These are phyloP conservation scores for Russula abietina DNA, from an alignment of 768 basidiomycete genomes.

Conservation along the genomic window DNA sequence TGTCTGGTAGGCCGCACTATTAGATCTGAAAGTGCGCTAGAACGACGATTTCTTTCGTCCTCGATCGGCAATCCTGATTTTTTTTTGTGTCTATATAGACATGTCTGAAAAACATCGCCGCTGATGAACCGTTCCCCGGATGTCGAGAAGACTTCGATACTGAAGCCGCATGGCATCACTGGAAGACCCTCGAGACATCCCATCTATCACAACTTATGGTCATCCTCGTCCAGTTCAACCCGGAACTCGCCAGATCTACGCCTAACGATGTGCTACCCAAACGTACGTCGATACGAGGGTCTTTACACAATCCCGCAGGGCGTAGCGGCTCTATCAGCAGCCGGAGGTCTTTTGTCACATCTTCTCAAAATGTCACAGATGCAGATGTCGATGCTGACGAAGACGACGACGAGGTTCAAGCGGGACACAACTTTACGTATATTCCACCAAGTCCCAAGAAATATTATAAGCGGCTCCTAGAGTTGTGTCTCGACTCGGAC, in stretches of 20 bases:
- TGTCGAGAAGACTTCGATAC: conserved; percentile 80
- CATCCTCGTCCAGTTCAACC: conserved; percentile 78
- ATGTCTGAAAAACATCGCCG: conserved; percentile 86
- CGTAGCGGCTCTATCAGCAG: conserved; percentile 63
- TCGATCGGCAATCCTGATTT: conserved; percentile 2
- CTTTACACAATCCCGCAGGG: conserved; percentile 42
- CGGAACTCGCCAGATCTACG: conserved; percentile 76
- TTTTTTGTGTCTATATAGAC: conserved; percentile 42
- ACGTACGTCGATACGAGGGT: conserved; percentile 40
- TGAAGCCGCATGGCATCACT: conserved; percentile 78
- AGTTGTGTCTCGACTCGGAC: conserved; percentile 77
- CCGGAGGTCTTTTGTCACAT: conserved; percentile 47
- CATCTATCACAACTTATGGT: conserved; percentile 86
- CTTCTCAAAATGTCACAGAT: conserved; percentile 28
- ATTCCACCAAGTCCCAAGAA: conserved; percentile 85
- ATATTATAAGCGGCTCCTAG: conserved; percentile 79
- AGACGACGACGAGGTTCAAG: conserved; percentile 63
- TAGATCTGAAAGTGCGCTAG: conserved; percentile 69
- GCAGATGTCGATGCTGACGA: conserved; percentile 38
- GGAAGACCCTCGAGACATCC: conserved; percentile 75
- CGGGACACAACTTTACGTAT: conserved; percentile 77
- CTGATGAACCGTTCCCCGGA: conserved; percentile 77
- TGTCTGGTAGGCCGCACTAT: conserved; percentile 64
- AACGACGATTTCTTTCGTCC: conserved; percentile 15
- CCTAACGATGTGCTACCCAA: conserved; percentile 46